Conservation (phyloP, 345 rosid genomes). For the Salix suchowensis region DNA sequence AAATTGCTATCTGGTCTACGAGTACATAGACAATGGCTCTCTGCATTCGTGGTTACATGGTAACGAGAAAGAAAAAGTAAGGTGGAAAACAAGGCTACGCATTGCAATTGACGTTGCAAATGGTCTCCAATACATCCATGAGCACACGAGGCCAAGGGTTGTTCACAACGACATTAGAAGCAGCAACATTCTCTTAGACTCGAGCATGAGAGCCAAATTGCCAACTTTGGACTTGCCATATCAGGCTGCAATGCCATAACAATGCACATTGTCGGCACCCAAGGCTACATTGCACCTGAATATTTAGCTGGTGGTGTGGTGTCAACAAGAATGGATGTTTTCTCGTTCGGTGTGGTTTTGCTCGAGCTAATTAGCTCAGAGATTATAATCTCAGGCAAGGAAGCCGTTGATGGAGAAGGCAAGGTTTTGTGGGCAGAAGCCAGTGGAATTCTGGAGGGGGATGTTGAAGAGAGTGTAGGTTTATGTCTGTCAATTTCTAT, state of each 20-base stretch:
- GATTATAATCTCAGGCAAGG: slow-evolving; percentile 47
- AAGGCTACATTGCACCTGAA: slow-evolving; percentile 72
- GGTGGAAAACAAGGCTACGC: slow-evolving; percentile 53
- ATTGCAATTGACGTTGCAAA: slow-evolving; percentile 57
- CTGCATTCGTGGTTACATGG: slow-evolving; percentile 54
- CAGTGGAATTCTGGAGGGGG: slow-evolving; percentile 30
- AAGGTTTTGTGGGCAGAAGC: slow-evolving; percentile 43
- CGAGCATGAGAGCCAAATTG: slow-evolving; percentile 64
- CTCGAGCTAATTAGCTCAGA: too few relatives aligned
- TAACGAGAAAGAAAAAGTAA: slow-evolving; percentile 24
- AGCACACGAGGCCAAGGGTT: slow-evolving; percentile 61
- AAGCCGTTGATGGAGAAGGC: slow-evolving; percentile 48
- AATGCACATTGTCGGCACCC: slow-evolving; percentile 72
- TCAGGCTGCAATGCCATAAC: slow-evolving; percentile 76
- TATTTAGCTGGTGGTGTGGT: slow-evolving; percentile 57
- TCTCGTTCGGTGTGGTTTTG: slow-evolving; percentile 64
- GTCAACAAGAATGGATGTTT: slow-evolving; percentile 63
- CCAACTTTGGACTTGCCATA: slow-evolving; percentile 51
- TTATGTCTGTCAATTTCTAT: too few relatives aligned
- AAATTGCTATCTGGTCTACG: slow-evolving; percentile 58
- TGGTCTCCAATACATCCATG: slow-evolving; percentile 69
- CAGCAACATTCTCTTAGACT: slow-evolving; percentile 58
- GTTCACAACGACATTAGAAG: slow-evolving; percentile 72
- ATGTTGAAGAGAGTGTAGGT: slow-evolving; percentile 5
- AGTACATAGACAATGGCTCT: slow-evolving; percentile 52